Evolutionary conservation across 202 grass and related monocot species (phyloP).

Genomic region (Bolboschoenoplectus hybrid): DNA sequence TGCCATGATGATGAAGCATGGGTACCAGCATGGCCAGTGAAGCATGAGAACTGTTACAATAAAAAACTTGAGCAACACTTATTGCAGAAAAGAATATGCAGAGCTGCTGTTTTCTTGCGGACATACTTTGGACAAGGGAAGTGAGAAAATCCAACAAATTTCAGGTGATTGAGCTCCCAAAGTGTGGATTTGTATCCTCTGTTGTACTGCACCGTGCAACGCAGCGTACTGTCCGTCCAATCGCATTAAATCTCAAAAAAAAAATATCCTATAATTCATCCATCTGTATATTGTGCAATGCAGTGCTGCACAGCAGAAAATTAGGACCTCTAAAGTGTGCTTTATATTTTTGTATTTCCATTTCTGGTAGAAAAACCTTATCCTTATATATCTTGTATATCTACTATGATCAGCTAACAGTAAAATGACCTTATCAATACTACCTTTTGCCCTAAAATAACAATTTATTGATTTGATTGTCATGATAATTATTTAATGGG

Average conservation of each 20-base stretch:
- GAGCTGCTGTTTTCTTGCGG: background rate
- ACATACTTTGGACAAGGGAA: background rate
- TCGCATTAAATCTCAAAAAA: too few relatives aligned
- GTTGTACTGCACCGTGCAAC: too few relatives aligned
- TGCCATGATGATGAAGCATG: too few relatives aligned
- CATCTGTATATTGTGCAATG: too few relatives aligned
- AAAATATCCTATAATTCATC: too few relatives aligned
- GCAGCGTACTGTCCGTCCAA: too few relatives aligned
- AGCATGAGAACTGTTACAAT: too few relatives aligned
- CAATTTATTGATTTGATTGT: background rate
- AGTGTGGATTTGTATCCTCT: too few relatives aligned
- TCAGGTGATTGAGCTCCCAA: too few relatives aligned
- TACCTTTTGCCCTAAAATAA: background rate
- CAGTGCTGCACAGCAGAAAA: too few relatives aligned
- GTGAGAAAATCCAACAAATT: too few relatives aligned
- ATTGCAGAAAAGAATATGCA: background rate
- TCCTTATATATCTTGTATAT: background rate
- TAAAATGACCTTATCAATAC: background rate
- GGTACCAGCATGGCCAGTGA: too few relatives aligned
- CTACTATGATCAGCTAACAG: background rate
- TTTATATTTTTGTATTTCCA: background rate
- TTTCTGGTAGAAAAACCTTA: background rate
- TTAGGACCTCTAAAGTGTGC: background rate
- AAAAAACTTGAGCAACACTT: background rate
- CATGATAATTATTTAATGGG: background rate